These are phyloP conservation scores for Chernovozyma sophiae-reginae DNA, from an alignment of 1,139 yeast genomes.

Conservation along the genomic window DNA sequence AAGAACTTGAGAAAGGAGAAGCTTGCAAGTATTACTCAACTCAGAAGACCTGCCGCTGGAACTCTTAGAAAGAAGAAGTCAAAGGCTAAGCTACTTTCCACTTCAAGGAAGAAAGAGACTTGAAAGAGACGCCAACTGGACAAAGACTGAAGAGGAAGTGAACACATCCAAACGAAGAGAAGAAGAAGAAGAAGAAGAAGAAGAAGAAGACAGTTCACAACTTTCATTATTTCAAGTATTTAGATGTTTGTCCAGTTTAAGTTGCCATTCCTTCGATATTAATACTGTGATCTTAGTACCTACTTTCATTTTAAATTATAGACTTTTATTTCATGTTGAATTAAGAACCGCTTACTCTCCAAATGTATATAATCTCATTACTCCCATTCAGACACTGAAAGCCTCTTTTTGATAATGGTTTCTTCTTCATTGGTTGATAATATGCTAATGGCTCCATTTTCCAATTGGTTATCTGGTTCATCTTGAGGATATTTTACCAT, in stretches of 20 bases:
- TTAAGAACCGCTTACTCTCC: too few relatives aligned
- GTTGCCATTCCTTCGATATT: too few relatives aligned
- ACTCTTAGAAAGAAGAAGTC: constrained; percentile 2
- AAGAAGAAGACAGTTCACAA: too few relatives aligned
- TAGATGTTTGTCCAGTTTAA: too few relatives aligned
- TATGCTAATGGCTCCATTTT: constrained; percentile 20
- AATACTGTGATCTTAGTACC: too few relatives aligned
- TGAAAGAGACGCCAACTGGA: too few relatives aligned
- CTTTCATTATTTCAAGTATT: too few relatives aligned
- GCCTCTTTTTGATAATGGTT: constrained; percentile 26
- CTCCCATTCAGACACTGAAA: constrained; percentile 46
- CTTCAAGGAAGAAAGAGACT: background rate
- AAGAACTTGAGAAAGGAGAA: constrained; percentile 33
- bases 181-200: too few relatives aligned
- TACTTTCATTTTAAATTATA: too few relatives aligned
- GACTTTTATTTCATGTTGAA: background rate
- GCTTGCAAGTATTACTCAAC: constrained; percentile 28
- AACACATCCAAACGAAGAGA: too few relatives aligned
- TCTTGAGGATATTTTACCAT: constrained; percentile 27
- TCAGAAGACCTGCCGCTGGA: constrained; percentile 19
- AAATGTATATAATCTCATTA: too few relatives aligned
- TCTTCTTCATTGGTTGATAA: constrained; percentile 21
- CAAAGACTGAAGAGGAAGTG: too few relatives aligned
- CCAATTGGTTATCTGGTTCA: constrained; percentile 15
- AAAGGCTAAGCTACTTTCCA: background rate